Evolutionary conservation across 768 basidiomycete genomes (phyloP).

Genomic region (Suillus bovinus): DNA sequence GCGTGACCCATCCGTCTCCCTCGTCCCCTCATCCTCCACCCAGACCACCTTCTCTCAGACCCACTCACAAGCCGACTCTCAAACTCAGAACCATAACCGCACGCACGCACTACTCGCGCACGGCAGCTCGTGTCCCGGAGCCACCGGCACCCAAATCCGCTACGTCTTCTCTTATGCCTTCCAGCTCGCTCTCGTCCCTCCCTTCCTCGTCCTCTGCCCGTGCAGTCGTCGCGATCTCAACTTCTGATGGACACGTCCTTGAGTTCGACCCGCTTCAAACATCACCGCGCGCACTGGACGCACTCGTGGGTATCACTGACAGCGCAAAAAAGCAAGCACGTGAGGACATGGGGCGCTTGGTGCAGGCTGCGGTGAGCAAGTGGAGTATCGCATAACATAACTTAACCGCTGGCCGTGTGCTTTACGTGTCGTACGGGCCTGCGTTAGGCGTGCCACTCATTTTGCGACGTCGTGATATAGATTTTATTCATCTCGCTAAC

Average conservation of each 20-base stretch:
- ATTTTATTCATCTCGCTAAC: conserved; percentile 1
- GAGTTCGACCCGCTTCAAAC: conserved; percentile 83
- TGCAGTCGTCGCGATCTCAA: conserved; percentile 76
- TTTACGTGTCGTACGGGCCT: neutral
- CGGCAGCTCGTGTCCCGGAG: conserved; percentile 21
- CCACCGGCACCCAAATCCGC: conserved; percentile 10
- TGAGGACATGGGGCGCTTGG: conserved; percentile 70
- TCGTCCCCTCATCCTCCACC: conserved; percentile 32
- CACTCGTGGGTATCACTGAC: conserved; percentile 74
- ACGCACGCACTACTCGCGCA: conserved; percentile 45
- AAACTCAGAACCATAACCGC: conserved; percentile 44
- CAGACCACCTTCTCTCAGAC: conserved; percentile 18
- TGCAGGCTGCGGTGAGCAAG: conserved; percentile 72
- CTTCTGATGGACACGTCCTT: conserved; percentile 77
- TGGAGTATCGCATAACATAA: conserved; percentile 57
- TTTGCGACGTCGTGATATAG: neutral
- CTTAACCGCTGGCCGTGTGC: neutral
- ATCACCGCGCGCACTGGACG: conserved; percentile 70
- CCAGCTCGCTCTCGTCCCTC: conserved; percentile 2
- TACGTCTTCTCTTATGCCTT: neutral
- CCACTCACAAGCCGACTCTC: conserved; percentile 54
- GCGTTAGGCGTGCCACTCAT: neutral
- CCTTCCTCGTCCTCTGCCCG: conserved; percentile 35
- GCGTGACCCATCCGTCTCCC: conserved; percentile 51
- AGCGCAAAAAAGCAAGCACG: conserved; percentile 83